These are phyloP conservation scores for Sporisorium sorghi DNA, from an alignment of 1,284 basidiomycete species.

Conservation along the genomic window DNA sequence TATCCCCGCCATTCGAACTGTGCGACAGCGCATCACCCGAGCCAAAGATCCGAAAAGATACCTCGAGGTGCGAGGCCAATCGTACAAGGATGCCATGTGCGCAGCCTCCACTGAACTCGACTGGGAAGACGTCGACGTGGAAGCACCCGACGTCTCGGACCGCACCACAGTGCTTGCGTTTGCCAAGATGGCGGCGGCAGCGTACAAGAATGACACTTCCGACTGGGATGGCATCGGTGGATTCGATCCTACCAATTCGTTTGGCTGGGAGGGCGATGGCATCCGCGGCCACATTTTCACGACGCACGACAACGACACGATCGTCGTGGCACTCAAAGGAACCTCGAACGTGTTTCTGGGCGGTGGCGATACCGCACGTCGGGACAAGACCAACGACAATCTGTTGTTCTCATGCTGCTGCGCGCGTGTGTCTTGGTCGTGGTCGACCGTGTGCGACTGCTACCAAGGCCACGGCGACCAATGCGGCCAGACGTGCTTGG, in stretches of 20 bases:
- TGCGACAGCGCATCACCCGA: conserved; percentile 42
- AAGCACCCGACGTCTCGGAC: conserved; percentile 77
- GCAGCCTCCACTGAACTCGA: conserved; percentile 44
- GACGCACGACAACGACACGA: conserved; percentile 76
- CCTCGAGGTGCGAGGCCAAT: conserved; percentile 43
- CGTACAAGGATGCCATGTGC: conserved; percentile 43
- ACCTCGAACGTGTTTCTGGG: conserved; percentile 83
- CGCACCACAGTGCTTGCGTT: conserved; percentile 82
- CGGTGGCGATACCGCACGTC: conserved; percentile 85
- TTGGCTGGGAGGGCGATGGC: conserved; percentile 93
- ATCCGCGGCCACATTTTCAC: conserved; percentile 85
- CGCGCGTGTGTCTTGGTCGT: conserved; percentile 90
- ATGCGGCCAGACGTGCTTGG: conserved; percentile 86
- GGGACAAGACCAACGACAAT: conserved; percentile 95
- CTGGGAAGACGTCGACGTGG: conserved; percentile 73
- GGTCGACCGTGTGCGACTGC: conserved; percentile 94
- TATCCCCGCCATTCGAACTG: conserved; percentile 41
- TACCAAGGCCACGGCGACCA: conserved; percentile 72
- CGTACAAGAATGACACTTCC: conserved; percentile 74
- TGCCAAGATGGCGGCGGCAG: conserved; percentile 94
- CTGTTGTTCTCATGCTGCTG: conserved; percentile 99
- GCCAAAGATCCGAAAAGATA: conserved; percentile 38
- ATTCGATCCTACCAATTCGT: conserved; percentile 75
- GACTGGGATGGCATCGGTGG: conserved; percentile 60
- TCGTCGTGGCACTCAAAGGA: conserved; percentile 93